These are phyloP conservation scores for Tanacetum coccineum DNA, from an alignment of 129 eudicot species.

Conservation along the genomic window DNA sequence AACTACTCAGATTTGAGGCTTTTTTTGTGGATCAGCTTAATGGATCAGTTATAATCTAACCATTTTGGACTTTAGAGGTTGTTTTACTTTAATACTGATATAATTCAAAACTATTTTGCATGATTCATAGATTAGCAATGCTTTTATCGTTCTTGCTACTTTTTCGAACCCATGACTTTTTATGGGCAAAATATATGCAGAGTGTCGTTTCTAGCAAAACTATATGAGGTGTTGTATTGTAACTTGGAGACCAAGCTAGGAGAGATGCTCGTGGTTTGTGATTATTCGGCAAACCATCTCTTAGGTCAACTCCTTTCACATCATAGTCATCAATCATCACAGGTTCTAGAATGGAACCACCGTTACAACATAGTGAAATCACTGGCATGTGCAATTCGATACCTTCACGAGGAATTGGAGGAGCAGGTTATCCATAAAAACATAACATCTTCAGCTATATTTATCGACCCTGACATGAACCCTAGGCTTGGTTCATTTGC, in stretches of 20 bases:
- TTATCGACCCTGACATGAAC: slow-evolving; percentile 64
- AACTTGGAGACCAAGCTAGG: too few relatives aligned
- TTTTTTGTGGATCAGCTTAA: neutral
- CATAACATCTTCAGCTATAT: slow-evolving; percentile 74
- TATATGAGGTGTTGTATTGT: too few relatives aligned
- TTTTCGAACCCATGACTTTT: neutral
- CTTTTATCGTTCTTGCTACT: neutral
- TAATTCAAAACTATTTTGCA: too few relatives aligned
- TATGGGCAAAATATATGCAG: neutral
- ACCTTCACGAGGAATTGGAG: slow-evolving; percentile 98
- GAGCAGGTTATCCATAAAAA: slow-evolving; percentile 82
- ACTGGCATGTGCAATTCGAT: slow-evolving; percentile 80
- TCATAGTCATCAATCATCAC: slow-evolving; percentile 22
- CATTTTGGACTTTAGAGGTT: neutral
- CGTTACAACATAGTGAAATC: slow-evolving; percentile 76
- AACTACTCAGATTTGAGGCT: neutral
- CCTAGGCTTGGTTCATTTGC: slow-evolving; percentile 84
- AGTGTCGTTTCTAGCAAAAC: too few relatives aligned
- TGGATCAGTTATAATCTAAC: neutral
- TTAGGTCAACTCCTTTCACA: slow-evolving; percentile 66
- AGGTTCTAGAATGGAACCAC: slow-evolving; percentile 51
- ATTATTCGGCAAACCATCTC: slow-evolving; percentile 53
- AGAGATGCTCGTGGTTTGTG: slow-evolving; percentile 88
- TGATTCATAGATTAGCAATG: too few relatives aligned
- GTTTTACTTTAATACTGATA: too few relatives aligned